Conservation (phyloP, 768 basidiomycete genomes). For the Amanita rimosa region DNA sequence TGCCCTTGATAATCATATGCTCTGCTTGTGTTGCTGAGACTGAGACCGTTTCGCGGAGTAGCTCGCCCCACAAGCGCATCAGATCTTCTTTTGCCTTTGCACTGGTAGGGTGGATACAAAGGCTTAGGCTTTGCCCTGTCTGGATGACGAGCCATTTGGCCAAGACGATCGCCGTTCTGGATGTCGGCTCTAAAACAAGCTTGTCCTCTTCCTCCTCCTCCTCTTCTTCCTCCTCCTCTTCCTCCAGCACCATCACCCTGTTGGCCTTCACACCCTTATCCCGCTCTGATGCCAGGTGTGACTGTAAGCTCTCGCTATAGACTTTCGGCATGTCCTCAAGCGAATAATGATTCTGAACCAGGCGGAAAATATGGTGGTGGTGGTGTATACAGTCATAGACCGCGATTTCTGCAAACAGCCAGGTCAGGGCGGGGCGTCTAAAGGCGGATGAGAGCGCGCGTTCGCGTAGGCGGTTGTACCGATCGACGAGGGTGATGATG, state of each 20-base stretch:
- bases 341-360: not conserved
- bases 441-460: not conserved
- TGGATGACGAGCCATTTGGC: not conserved
- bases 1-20: too few species aligned
- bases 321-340: not conserved
- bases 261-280: too few species aligned
- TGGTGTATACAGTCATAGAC: not conserved
- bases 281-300: not conserved
- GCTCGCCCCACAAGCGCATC: too few species aligned
- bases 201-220: not conserved
- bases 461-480: not conserved
- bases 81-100: too few species aligned
- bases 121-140: too few species aligned
- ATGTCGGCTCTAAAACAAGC: not conserved
- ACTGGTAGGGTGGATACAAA: too few species aligned
- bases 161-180: not conserved
- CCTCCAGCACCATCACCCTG: too few species aligned
- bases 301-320: not conserved
- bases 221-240: too few species aligned
- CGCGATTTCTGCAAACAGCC: not conserved
- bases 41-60: too few species aligned
- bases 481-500: not conserved
- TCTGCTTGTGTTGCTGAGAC: too few species aligned
- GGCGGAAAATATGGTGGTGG: not conserved
- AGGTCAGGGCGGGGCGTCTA: not conserved